Percentiles rank a stretch among this genome's conserved stretches.
These are phyloP conservation scores for Fusarium palustre DNA, from an alignment of 2,329 filamentous ascomycete genomes.

Conservation along the genomic window DNA sequence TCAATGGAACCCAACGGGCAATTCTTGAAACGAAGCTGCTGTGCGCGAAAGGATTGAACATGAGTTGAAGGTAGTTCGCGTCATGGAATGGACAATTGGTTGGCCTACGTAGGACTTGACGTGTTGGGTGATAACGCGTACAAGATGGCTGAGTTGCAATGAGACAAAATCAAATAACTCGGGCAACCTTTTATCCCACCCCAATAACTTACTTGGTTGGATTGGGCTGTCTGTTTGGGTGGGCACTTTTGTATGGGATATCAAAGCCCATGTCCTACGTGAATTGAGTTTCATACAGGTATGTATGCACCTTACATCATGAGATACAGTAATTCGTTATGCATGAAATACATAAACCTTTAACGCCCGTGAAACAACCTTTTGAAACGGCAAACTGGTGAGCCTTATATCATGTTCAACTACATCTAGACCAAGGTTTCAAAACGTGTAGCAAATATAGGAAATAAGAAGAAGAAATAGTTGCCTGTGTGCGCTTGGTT, in stretches of 20 bases:
- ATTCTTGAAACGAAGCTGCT: constrained; percentile 1
- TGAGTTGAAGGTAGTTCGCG: neutral
- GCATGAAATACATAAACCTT: constrained; percentile 19
- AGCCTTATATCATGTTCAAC: neutral
- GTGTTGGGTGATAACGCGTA: constrained; percentile 8
- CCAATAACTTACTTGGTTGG: neutral
- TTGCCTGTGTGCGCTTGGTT: constrained; percentile 2
- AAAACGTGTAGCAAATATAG: neutral
- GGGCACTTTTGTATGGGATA: constrained; percentile 15
- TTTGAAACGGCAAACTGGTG: constrained; percentile 26
- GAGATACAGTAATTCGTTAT: neutral
- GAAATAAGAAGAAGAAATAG: neutral
- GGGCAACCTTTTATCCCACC: neutral
- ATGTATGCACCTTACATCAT: neutral
- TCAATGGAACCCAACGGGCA: neutral
- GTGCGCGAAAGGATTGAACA: neutral
- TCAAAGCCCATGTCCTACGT: constrained; percentile 15
- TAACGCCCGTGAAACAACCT: constrained; percentile 29
- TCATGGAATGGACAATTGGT: neutral
- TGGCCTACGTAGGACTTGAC: constrained; percentile 1
- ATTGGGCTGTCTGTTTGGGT: constrained; percentile 4
- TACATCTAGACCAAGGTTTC: constrained; percentile 1
- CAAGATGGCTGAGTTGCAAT: constrained; percentile 20
- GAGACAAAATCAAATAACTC: neutral
- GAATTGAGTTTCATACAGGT: constrained; percentile 25